Percentiles rank a stretch among this genome's conserved stretches.
These are phyloP conservation scores for Stephania japonica DNA, from an alignment of 164 flowering plant species.

Conservation along the genomic window DNA sequence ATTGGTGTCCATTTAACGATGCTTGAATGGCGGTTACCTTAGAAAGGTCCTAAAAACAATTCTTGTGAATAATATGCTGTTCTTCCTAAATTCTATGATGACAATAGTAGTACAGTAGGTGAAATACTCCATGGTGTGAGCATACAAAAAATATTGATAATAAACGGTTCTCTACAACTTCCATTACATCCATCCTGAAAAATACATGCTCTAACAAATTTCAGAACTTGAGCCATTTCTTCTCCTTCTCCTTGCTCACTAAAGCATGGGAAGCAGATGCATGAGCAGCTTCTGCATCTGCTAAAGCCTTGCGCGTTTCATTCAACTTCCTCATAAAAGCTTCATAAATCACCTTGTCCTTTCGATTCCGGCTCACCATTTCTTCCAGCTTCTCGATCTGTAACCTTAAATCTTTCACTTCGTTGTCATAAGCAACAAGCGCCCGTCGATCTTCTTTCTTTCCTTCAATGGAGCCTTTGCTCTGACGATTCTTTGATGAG, in stretches of 20 bases:
- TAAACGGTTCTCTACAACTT: no score
- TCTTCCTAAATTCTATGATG: no score
- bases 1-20: no score
- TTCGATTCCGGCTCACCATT: conserved; percentile 68
- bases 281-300: conserved; percentile 65
- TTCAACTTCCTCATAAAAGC: conserved; percentile 73
- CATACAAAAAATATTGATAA: no score
- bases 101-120: no score
- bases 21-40: no score
- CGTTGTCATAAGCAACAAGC: conserved; percentile 67
- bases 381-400: conserved; percentile 76
- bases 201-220: background rate
- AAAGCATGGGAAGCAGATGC: conserved; percentile 70
- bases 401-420: conserved; percentile 55
- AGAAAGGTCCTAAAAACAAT: no score
- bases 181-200: no score
- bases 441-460: conserved; percentile 62
- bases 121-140: no score
- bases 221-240: conserved; percentile 88
- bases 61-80: no score
- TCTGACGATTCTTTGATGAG: conserved; percentile 27
- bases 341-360: conserved; percentile 73
- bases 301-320: conserved; percentile 70
- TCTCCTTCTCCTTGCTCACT: conserved; percentile 67
- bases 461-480: conserved; percentile 27